Percentiles rank a stretch among this genome's conserved stretches.
Conservation (phyloP, 805 yeast genomes). For the Candida andamanensis region DNA sequence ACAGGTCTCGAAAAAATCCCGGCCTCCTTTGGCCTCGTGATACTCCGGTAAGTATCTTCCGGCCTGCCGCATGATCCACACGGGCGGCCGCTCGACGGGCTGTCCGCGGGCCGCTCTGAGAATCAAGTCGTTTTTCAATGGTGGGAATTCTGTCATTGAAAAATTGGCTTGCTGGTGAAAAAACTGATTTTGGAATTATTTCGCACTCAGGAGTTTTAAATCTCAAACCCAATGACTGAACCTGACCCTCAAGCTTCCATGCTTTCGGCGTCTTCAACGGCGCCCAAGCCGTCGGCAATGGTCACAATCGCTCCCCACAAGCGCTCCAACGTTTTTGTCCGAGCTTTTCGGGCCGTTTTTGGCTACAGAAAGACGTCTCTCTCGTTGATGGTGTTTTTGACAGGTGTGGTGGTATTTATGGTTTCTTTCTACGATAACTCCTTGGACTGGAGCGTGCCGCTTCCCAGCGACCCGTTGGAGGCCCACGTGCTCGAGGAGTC, state of each 20-base stretch:
- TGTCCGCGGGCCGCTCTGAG: constrained; percentile 90
- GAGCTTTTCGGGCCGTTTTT: constrained; percentile 27
- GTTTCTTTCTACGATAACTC: constrained; percentile 36
- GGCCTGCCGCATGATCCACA: constrained; percentile 99
- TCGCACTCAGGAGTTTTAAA: not conserved
- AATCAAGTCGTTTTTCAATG: constrained; percentile 82
- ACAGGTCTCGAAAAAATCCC: constrained; percentile 94
- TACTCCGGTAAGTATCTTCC: constrained; percentile 91
- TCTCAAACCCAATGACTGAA: too few species aligned
- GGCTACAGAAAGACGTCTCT: constrained; percentile 73
- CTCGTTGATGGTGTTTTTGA: constrained; percentile 48
- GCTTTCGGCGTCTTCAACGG: not conserved
- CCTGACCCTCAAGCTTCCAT: not conserved
- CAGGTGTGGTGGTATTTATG: constrained; percentile 39
- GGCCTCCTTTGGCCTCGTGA: constrained; percentile 76
- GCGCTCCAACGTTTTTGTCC: constrained; percentile 1
- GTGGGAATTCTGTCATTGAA: constrained; percentile 58
- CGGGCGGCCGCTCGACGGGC: constrained; percentile 91
- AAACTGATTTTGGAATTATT: too few species aligned
- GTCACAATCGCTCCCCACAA: constrained; percentile 4
- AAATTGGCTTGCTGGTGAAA: too few species aligned
- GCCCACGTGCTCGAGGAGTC: constrained; percentile 33
- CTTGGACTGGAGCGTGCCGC: constrained; percentile 30
- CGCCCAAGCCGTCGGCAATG: constrained; percentile 2
- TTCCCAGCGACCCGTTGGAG: constrained; percentile 38